These are phyloP conservation scores for Cyclostephanos invisitatus DNA, from an alignment of 108 stramenopile species.

Conservation along the genomic window DNA sequence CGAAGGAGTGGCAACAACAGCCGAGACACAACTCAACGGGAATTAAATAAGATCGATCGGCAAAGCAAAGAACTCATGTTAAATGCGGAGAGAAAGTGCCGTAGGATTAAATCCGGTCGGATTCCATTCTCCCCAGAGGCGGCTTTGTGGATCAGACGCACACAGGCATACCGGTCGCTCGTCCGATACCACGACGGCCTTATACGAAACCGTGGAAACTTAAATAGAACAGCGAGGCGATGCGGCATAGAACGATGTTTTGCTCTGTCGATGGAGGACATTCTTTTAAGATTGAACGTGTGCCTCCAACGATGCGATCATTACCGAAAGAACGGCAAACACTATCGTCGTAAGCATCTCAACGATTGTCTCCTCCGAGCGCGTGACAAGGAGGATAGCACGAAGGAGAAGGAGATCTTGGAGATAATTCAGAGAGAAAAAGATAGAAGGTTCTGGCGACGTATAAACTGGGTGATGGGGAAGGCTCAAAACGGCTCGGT, in stretches of 20 bases:
- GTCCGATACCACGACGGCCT: neutral
- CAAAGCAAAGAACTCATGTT: neutral
- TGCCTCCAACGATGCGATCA: neutral
- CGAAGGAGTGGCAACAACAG: too few relatives aligned
- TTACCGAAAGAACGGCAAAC: neutral
- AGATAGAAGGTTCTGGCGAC: constrained; percentile 9
- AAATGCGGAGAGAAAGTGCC: constrained; percentile 8
- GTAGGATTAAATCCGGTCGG: neutral
- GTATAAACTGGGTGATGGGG: constrained; percentile 7
- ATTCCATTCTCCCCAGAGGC: constrained; percentile 15
- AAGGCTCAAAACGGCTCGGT: neutral
- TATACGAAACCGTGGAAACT: neutral
- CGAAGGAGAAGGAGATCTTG: constrained; percentile 10
- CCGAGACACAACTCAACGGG: too few relatives aligned
- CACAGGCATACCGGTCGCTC: neutral
- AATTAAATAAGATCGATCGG: constrained; percentile 2
- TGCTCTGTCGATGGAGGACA: neutral
- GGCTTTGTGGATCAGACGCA: constrained; percentile 2
- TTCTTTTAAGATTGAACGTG: neutral
- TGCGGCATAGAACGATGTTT: neutral
- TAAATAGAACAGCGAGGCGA: neutral
- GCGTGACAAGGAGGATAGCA: neutral
- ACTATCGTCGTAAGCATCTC: neutral
- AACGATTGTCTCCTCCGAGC: neutral
- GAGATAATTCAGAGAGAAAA: constrained; percentile 13